phyloP scores from a whole-genome alignment of 371 early-diverging fungal species.

The Nematocida sp. region DNA sequence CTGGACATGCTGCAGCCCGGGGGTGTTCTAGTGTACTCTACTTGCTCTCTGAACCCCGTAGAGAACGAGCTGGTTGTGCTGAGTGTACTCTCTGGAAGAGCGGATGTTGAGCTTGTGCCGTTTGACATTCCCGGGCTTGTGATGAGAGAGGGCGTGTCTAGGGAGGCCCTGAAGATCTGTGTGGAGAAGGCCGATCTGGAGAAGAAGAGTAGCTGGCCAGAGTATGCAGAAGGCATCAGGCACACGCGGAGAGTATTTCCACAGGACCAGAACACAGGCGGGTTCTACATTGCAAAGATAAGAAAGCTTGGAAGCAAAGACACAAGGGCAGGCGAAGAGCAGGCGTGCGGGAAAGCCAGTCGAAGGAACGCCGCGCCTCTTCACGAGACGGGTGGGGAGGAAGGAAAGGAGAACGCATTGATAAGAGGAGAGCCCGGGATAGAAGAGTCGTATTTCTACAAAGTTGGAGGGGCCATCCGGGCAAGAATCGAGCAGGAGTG shows the following conservation, averaged over 20 bases:
- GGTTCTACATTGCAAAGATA: constrained; percentile 94
- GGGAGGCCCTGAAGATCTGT: constrained; percentile 40
- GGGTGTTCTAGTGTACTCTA: constrained; percentile 92
- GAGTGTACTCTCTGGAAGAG: constrained; percentile 33
- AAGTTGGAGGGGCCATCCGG: neutral
- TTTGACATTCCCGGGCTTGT: constrained; percentile 67
- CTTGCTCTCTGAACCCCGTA: constrained; percentile 90
- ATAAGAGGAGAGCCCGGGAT: constrained; percentile 36
- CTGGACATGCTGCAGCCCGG: constrained; percentile 77
- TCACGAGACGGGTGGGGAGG: neutral
- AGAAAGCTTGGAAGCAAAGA: constrained; percentile 63
- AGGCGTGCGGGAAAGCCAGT: neutral
- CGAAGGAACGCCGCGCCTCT: neutral
- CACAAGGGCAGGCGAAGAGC: neutral
- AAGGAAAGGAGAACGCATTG: neutral
- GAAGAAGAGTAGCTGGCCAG: constrained; percentile 65
- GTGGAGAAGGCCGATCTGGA: constrained; percentile 62
- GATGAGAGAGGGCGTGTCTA: constrained; percentile 41
- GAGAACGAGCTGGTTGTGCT: constrained; percentile 65
- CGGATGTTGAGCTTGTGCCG: constrained; percentile 37
- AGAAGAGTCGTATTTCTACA: constrained; percentile 38
- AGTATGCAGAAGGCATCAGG: constrained; percentile 70
- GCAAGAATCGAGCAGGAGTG: constrained; percentile 23
- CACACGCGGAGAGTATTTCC: constrained; percentile 85
- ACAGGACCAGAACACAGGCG: constrained; percentile 90